Conservation (phyloP, 352 stramenopile species). For the Globisporangium ultimum region DNA sequence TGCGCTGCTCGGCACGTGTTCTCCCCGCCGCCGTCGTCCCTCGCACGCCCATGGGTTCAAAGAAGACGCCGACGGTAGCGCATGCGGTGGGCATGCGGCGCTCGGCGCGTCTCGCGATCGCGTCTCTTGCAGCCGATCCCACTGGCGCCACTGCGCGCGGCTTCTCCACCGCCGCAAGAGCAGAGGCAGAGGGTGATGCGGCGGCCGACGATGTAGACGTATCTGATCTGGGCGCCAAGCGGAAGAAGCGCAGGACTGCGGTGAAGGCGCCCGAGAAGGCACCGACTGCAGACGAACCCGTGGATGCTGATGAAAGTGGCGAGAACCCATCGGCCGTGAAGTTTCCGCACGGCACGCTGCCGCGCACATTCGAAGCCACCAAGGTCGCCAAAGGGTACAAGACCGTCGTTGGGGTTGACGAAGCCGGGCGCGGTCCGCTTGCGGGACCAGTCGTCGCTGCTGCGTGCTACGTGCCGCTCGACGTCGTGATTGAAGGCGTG, state of each 20-base stretch:
- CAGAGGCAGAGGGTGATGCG: not conserved
- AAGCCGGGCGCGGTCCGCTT: constrained; percentile 94
- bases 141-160: not conserved
- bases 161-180: too few relatives aligned
- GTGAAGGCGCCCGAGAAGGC: not conserved
- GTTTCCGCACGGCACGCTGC: constrained; percentile 57
- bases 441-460: constrained; percentile 88
- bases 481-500: constrained; percentile 87
- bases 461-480: constrained; percentile 62
- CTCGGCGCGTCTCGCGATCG: constrained; percentile 9
- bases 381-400: constrained; percentile 55
- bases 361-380: constrained; percentile 43
- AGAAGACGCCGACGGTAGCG: not conserved
- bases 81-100: constrained; percentile 1
- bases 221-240: constrained; percentile 1
- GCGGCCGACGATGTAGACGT: not conserved
- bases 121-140: not conserved
- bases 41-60: not conserved
- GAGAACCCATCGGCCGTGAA: constrained; percentile 5
- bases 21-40: not conserved
- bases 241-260: constrained; percentile 8
- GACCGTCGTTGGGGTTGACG: constrained; percentile 93
- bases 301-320: not conserved
- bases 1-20: not conserved
- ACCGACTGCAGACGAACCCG: not conserved